phyloP scores from a whole-genome alignment of 768 basidiomycete genomes.

The Hypholoma fasciculare region DNA sequence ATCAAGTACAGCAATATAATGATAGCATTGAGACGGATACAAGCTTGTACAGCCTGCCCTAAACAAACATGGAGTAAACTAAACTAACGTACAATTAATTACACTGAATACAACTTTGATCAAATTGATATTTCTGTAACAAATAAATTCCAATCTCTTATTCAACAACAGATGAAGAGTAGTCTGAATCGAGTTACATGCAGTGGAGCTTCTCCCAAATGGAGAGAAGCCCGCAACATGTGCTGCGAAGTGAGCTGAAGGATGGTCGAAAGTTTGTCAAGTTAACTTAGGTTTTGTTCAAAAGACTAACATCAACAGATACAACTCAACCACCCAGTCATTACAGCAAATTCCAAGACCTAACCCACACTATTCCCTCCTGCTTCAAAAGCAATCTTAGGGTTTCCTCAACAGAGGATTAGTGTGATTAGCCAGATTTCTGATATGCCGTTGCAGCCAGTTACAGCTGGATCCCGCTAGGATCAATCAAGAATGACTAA shows the following conservation, averaged over 20 bases:
- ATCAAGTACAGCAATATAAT: too few species aligned
- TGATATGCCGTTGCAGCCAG: conserved; percentile 62
- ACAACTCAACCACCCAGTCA: conserved; percentile 43
- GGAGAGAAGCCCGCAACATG: conserved; percentile 24
- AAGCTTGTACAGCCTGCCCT: too few species aligned
- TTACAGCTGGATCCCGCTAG: conserved; percentile 64
- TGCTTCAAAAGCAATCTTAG: conserved; percentile 39
- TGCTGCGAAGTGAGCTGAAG: conserved; percentile 74
- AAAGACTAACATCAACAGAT: conserved; percentile 3
- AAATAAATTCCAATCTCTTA: too few species aligned
- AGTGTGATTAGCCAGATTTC: conserved; percentile 45
- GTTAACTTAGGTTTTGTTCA: too few species aligned
- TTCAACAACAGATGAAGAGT: conserved; percentile 56
- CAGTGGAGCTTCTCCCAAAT: conserved; percentile 1
- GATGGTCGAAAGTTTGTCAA: conserved; percentile 24
- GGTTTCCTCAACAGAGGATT: conserved; percentile 26
- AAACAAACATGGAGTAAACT: too few species aligned
- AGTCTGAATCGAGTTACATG: conserved; percentile 66
- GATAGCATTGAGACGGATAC: too few species aligned
- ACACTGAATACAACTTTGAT: too few species aligned
- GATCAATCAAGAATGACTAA: conserved; percentile 60
- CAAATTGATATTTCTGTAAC: too few species aligned
- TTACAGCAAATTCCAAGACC: conserved; percentile 59
- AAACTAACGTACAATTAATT: too few species aligned
- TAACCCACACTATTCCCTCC: conserved; percentile 33